phyloP scores from a whole-genome alignment of 2,329 filamentous ascomycete species.

The Trichocomaceae sp. region DNA sequence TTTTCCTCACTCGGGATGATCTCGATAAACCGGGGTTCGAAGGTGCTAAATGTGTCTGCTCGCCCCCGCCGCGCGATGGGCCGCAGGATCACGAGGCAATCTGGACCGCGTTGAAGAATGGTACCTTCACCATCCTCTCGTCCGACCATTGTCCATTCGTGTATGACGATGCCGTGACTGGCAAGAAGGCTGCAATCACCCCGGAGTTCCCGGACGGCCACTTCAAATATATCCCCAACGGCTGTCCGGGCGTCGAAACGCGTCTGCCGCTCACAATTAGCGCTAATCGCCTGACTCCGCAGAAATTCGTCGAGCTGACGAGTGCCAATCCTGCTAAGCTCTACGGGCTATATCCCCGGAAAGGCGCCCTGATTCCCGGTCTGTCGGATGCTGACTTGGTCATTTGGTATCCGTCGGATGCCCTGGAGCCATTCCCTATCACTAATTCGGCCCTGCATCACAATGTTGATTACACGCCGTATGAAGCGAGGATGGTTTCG shows the following conservation, averaged over 20 bases:
- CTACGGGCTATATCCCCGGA: slow-evolving; percentile 36
- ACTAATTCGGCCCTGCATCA: slow-evolving; percentile 32
- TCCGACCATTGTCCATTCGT: slow-evolving; percentile 43
- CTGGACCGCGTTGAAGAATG: slow-evolving; percentile 47
- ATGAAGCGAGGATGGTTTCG: slow-evolving; percentile 25
- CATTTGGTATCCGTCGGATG: slow-evolving; percentile 34
- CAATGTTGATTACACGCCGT: slow-evolving; percentile 33
- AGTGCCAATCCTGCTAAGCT: slow-evolving; percentile 40
- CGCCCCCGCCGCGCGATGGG: slow-evolving; percentile 43
- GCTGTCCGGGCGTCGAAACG: slow-evolving; percentile 53
- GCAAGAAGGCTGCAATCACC: slow-evolving; percentile 46
- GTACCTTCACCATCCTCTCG: slow-evolving; percentile 50
- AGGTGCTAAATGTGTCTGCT: slow-evolving; percentile 51
- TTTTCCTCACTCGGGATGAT: slow-evolving; percentile 46
- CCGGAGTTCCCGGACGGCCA: slow-evolving; percentile 39
- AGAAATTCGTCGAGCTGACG: slow-evolving; percentile 41
- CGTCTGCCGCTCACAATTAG: slow-evolving; percentile 42
- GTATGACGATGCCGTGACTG: slow-evolving; percentile 43
- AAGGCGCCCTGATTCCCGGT: slow-evolving; percentile 38
- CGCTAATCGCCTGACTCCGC: slow-evolving; percentile 26
- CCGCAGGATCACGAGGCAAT: slow-evolving; percentile 46
- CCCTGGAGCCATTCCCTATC: slow-evolving; percentile 21
- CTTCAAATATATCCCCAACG: slow-evolving; percentile 55
- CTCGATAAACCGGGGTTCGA: slow-evolving; percentile 36
- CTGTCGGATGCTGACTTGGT: slow-evolving; percentile 39